phyloP scores from a whole-genome alignment of 2,329 filamentous ascomycete genomes.

The Chalaropsis ovoidea region DNA sequence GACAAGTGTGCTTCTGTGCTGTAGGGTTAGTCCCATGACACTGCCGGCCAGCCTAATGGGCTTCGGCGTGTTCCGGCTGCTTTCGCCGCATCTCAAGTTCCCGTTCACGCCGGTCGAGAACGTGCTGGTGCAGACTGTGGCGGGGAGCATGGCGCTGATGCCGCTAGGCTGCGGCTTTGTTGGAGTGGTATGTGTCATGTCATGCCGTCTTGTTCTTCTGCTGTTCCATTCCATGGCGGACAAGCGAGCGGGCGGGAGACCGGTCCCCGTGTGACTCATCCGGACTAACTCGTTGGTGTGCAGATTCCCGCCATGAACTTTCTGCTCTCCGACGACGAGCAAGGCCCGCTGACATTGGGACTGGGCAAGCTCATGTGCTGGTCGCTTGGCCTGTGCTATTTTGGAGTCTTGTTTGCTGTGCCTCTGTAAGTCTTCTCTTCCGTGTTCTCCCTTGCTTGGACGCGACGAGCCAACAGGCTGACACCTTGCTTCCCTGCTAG shows the following conservation, averaged over 20 bases:
- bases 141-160: conserved; percentile 93
- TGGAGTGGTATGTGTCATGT: conserved; percentile 52
- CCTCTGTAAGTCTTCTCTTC: conserved; percentile 50
- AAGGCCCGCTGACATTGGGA: conserved; percentile 61
- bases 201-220: neutral
- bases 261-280: neutral
- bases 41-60: conserved; percentile 94
- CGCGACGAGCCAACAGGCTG: neutral
- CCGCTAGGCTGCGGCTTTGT: conserved; percentile 92
- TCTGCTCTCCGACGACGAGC: conserved; percentile 65
- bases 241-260: neutral
- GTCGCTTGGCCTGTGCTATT: conserved; percentile 89
- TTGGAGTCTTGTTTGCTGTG: conserved; percentile 93
- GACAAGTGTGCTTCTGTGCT: neutral
- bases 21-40: conserved; percentile 64
- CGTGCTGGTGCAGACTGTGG: conserved; percentile 90
- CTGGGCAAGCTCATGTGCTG: conserved; percentile 74
- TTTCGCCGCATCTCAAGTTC: conserved; percentile 60
- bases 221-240: neutral
- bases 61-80: conserved; percentile 80
- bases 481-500: conserved; percentile 30
- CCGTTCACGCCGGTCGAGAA: conserved; percentile 95
- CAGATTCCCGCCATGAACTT: conserved; percentile 86
- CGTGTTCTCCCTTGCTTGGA: neutral
- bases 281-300: conserved; percentile 3